Evolutionary conservation across 305 asterid species (phyloP).

Genomic region (Fraxinus dipetala): DNA sequence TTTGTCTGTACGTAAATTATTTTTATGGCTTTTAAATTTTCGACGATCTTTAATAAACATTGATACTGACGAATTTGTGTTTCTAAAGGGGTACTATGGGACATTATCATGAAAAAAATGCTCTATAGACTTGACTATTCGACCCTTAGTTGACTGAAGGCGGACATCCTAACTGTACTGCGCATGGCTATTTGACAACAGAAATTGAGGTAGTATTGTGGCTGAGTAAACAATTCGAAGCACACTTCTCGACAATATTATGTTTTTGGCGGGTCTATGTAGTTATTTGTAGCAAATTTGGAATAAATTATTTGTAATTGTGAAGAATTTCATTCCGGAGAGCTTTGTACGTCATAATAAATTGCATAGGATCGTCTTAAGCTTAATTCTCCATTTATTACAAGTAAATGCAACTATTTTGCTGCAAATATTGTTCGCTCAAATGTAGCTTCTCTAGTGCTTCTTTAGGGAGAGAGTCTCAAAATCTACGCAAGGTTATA

Average conservation of each 20-base stretch:
- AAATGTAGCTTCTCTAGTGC: background rate
- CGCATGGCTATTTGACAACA: too few species aligned
- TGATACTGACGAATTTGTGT: background rate
- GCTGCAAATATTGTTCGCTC: too few species aligned
- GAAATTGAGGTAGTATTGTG: background rate
- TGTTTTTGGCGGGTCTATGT: background rate
- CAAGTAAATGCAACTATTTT: too few species aligned
- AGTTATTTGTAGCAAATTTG: background rate
- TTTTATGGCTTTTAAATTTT: background rate
- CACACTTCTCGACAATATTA: background rate
- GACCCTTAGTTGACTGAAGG: too few species aligned
- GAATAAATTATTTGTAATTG: background rate
- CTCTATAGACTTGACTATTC: background rate
- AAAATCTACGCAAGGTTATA: too few species aligned
- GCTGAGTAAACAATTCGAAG: background rate
- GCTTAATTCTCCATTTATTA: too few species aligned
- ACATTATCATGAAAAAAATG: background rate
- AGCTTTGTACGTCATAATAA: background rate
- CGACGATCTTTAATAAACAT: background rate
- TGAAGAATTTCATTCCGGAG: background rate
- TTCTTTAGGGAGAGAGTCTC: too few species aligned
- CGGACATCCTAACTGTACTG: too few species aligned
- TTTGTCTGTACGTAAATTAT: too few species aligned
- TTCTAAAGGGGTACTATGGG: background rate
- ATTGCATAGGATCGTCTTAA: background rate